Conservation (phyloP, 257 asterid species). For the Dorcoceras hygrometricum region DNA sequence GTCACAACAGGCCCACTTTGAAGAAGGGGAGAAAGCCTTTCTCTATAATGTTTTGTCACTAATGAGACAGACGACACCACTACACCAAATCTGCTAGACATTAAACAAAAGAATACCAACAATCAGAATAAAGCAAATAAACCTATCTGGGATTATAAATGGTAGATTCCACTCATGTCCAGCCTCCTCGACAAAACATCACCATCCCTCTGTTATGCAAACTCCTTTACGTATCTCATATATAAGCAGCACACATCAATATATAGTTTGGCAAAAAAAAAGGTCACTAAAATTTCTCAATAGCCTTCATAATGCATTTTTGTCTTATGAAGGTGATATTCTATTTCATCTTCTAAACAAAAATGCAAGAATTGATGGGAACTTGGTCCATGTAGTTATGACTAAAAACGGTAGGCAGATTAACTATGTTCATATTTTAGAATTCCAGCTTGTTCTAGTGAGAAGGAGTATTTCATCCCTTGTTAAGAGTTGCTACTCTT, state of each 20-base stretch:
- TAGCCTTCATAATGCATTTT: background rate
- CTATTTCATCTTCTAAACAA: background rate
- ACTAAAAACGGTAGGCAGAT: background rate
- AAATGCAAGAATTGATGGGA: background rate
- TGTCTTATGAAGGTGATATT: background rate
- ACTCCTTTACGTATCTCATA: background rate
- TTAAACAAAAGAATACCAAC: constrained; percentile 5
- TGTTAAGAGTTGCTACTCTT: background rate
- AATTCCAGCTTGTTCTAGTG: background rate
- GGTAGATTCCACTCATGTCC: constrained; percentile 12
- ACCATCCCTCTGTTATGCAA: background rate
- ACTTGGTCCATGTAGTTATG: no score
- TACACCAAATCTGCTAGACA: background rate
- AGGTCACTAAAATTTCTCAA: no score
- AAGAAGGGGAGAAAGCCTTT: background rate
- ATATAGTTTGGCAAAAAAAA: background rate
- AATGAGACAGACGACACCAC: background rate
- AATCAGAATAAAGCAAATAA: background rate
- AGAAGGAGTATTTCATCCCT: background rate
- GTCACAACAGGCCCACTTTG: background rate
- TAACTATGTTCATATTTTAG: no score
- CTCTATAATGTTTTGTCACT: constrained; percentile 9
- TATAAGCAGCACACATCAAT: background rate
- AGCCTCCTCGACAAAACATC: background rate
- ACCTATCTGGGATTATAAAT: constrained; percentile 4